Evolutionary conservation across 352 stramenopile genomes (phyloP).

Genomic region (Pythium angustatum): DNA sequence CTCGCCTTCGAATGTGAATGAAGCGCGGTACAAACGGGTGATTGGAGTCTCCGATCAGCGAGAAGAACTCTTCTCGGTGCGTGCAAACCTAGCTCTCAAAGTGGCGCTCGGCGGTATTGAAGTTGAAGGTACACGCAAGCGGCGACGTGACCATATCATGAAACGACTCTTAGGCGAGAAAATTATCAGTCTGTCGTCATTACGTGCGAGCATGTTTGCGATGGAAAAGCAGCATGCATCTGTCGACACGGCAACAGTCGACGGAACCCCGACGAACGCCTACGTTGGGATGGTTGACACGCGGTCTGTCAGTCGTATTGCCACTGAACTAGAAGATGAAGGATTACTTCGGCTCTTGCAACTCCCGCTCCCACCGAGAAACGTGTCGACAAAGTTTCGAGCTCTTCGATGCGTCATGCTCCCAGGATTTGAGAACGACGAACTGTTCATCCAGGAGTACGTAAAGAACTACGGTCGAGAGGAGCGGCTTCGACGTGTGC

Average conservation of each 20-base stretch:
- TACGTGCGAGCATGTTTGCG: constrained; percentile 73
- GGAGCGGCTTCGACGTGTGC: constrained; percentile 68
- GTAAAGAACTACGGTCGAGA: constrained; percentile 79
- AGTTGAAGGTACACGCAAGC: constrained; percentile 58
- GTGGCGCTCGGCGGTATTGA: constrained; percentile 53
- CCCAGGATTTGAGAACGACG: constrained; percentile 65
- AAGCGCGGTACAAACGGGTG: constrained; percentile 24
- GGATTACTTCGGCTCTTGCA: constrained; percentile 57
- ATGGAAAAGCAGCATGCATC: constrained; percentile 55
- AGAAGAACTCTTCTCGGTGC: constrained; percentile 40
- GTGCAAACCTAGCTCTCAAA: constrained; percentile 60
- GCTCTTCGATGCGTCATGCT: constrained; percentile 69
- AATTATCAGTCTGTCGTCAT: constrained; percentile 76
- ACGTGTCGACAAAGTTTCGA: constrained; percentile 82
- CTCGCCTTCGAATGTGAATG: background rate
- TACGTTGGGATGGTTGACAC: constrained; percentile 67
- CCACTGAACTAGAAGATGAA: constrained; percentile 55
- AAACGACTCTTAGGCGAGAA: constrained; percentile 62
- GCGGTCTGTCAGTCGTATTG: constrained; percentile 71
- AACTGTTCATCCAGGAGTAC: constrained; percentile 68
- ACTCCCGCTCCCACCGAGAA: constrained; percentile 63
- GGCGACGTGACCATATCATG: constrained; percentile 64
- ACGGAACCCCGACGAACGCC: constrained; percentile 7
- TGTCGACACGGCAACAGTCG: constrained; percentile 9
- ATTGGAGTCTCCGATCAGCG: constrained; percentile 21